Conservation (phyloP, 208 protist species). For the Wallacemonas collosoma region DNA sequence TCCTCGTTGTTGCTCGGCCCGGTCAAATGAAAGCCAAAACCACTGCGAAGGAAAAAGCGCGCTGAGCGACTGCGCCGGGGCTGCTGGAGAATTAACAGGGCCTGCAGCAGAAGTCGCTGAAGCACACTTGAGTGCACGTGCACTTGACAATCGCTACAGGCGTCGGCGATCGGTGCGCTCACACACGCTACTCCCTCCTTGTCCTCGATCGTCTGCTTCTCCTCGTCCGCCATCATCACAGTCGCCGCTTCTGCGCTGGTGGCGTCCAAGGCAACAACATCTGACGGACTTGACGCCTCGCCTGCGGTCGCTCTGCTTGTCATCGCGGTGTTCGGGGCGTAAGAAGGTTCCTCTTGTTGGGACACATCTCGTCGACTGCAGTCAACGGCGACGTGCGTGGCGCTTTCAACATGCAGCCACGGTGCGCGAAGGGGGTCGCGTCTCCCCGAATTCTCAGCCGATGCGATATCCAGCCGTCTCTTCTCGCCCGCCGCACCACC, state of each 20-base stretch:
- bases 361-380: background rate
- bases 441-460: too few species aligned
- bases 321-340: background rate
- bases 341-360: background rate
- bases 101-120: conserved; percentile 33
- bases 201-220: background rate
- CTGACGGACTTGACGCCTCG: too few species aligned
- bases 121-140: conserved; percentile 13
- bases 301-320: too few species aligned
- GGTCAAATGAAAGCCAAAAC: background rate
- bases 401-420: conserved; percentile 3
- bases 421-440: conserved; percentile 1
- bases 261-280: background rate
- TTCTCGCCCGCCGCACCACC: too few species aligned
- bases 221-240: background rate
- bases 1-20: background rate
- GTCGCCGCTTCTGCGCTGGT: background rate
- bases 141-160: background rate
- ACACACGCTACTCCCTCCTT: too few species aligned
- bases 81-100: conserved; percentile 34
- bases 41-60: conserved; percentile 20
- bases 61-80: conserved; percentile 39
- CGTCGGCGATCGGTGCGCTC: background rate
- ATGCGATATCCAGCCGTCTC: too few species aligned
- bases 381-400: background rate